Percentiles rank a stretch among this genome's conserved stretches.
Evolutionary conservation across 1,139 yeast species (phyloP).

Genomic region (Pichia sp.): DNA sequence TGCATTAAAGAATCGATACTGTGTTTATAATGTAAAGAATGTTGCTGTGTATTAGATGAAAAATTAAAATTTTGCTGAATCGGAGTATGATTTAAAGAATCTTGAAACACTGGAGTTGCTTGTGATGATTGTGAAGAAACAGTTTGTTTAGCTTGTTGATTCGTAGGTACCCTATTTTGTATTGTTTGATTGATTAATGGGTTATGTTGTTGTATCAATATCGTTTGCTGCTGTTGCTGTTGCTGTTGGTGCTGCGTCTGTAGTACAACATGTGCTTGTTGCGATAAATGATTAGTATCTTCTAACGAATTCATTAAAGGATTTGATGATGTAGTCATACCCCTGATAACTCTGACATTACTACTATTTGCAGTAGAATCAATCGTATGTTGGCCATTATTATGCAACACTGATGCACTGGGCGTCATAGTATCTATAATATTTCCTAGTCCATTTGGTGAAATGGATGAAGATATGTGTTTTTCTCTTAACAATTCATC

Average conservation of each 20-base stretch:
- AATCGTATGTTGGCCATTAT: too few relatives aligned
- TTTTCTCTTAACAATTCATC: conserved; percentile 3
- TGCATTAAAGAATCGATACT: not conserved
- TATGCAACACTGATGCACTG: too few relatives aligned
- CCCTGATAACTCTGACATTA: too few relatives aligned
- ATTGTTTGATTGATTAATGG: not conserved
- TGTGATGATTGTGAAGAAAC: conserved; percentile 8
- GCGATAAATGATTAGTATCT: not conserved
- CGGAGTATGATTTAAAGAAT: conserved; percentile 1
- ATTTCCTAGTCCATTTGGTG: too few relatives aligned
- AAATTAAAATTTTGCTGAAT: not conserved
- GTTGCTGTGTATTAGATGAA: not conserved
- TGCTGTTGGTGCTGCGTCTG: too few relatives aligned
- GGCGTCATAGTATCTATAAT: too few relatives aligned
- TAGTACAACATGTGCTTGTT: not conserved
- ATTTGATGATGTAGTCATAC: not conserved
- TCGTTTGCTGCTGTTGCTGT: too few relatives aligned
- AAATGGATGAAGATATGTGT: too few relatives aligned
- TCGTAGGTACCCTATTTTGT: conserved; percentile 1
- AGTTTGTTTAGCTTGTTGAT: not conserved
- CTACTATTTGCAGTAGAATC: too few relatives aligned
- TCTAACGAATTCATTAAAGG: not conserved
- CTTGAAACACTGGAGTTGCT: conserved; percentile 11
- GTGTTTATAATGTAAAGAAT: too few relatives aligned
- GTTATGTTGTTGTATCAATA: not conserved